phyloP scores from a whole-genome alignment of 2,329 filamentous ascomycete genomes.

The Bipolaris gigantea region DNA sequence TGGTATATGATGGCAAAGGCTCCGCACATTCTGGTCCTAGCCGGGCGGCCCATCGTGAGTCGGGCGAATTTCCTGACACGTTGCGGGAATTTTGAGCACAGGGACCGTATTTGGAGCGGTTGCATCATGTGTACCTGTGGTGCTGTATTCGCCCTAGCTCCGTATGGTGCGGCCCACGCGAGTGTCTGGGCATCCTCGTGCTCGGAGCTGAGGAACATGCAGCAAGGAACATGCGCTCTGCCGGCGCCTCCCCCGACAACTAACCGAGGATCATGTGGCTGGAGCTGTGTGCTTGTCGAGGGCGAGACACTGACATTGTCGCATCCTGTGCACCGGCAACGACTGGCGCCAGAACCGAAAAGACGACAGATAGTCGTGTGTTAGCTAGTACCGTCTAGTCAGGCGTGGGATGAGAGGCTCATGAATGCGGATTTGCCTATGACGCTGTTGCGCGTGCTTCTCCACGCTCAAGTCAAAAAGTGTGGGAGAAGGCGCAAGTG shows the following conservation, averaged over 20 bases:
- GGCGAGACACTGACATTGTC: constrained; percentile 3
- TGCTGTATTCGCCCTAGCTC: constrained; percentile 4
- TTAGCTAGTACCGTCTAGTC: constrained; percentile 24
- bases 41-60: constrained; percentile 13
- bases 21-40: background rate
- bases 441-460: constrained; percentile 19
- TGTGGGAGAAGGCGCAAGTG: constrained; percentile 30
- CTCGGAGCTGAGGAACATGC: constrained; percentile 29
- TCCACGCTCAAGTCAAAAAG: constrained; percentile 37
- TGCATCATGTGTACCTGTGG: background rate
- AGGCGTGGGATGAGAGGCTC: constrained; percentile 14
- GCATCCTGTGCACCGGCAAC: background rate
- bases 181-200: constrained; percentile 16
- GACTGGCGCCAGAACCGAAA: constrained; percentile 7
- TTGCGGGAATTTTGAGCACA: constrained; percentile 15
- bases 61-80: constrained; percentile 29
- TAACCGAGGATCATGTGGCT: constrained; percentile 29
- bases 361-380: background rate
- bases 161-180: constrained; percentile 20
- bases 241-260: constrained; percentile 13
- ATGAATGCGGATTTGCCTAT: background rate
- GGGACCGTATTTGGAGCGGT: constrained; percentile 7
- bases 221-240: constrained; percentile 15
- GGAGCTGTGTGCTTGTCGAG: constrained; percentile 21
- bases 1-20: background rate